These are phyloP conservation scores for Austroboletus niveus DNA, from an alignment of 1,284 basidiomycete genomes.

Conservation along the genomic window DNA sequence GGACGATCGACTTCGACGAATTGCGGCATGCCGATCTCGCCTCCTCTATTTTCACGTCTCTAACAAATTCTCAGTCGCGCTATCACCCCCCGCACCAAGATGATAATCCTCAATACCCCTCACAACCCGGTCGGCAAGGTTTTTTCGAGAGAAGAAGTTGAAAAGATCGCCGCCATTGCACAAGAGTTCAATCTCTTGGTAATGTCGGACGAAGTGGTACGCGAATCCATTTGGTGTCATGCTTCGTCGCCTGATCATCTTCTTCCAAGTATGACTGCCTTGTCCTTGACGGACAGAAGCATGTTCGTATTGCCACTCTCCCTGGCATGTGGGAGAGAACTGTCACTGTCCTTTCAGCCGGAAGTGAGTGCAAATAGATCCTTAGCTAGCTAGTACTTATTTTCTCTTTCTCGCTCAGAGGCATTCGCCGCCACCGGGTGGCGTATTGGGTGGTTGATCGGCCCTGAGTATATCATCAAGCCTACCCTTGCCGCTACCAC, in stretches of 20 bases:
- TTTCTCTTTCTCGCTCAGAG: slow-evolving; percentile 47
- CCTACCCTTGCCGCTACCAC: slow-evolving; percentile 90
- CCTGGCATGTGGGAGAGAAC: slow-evolving; percentile 99
- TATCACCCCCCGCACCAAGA: slow-evolving; percentile 85
- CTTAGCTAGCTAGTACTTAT: neutral
- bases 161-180: slow-evolving; percentile 81
- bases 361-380: slow-evolving; percentile 50
- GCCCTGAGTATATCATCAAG: slow-evolving; percentile 77
- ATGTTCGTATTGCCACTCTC: slow-evolving; percentile 87
- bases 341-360: slow-evolving; percentile 78
- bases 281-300: slow-evolving; percentile 85
- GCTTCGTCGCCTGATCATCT: slow-evolving; percentile 1
- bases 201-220: slow-evolving; percentile 93
- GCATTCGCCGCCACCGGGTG: slow-evolving; percentile 98
- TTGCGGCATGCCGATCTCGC: slow-evolving; percentile 54
- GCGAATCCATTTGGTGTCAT: slow-evolving; percentile 36
- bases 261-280: slow-evolving; percentile 84
- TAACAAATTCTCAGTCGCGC: slow-evolving; percentile 51
- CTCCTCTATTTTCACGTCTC: neutral
- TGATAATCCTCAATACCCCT: slow-evolving; percentile 93
- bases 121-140: slow-evolving; percentile 98
- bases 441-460: slow-evolving; percentile 97
- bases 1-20: slow-evolving; percentile 86
- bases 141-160: slow-evolving; percentile 81
- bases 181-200: slow-evolving; percentile 93